Conservation (phyloP, 1,284 basidiomycete genomes). For the Lentinula novae-zelandiae region DNA sequence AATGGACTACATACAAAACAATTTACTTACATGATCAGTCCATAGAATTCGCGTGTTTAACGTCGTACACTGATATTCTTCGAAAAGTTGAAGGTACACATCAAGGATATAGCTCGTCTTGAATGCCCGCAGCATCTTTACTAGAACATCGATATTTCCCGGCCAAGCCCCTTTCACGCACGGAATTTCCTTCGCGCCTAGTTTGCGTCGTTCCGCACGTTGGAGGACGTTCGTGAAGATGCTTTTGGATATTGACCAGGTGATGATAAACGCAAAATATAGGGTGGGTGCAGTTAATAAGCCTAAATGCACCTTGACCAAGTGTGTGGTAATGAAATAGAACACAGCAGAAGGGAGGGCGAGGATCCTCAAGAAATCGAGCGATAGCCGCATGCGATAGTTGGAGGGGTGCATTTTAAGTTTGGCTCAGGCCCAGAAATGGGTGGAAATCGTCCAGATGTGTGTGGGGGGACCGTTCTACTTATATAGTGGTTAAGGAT, state of each 20-base stretch:
- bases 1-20: not conserved
- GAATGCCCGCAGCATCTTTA: slow-evolving; percentile 50
- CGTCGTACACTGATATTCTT: slow-evolving; percentile 65
- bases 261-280: slow-evolving; percentile 37
- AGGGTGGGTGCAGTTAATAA: slow-evolving; percentile 30
- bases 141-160: slow-evolving; percentile 66
- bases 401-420: slow-evolving; percentile 15
- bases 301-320: slow-evolving; percentile 26
- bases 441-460: not conserved
- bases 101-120: slow-evolving; percentile 57
- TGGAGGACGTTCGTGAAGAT: slow-evolving; percentile 33
- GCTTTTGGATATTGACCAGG: slow-evolving; percentile 35
- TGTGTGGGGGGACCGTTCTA: not conserved
- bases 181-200: slow-evolving; percentile 50
- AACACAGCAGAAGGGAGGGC: slow-evolving; percentile 36
- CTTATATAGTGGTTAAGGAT: not conserved
- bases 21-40: slow-evolving; percentile 52
- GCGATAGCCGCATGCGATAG: slow-evolving; percentile 23
- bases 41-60: slow-evolving; percentile 65
- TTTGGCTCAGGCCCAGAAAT: not conserved
- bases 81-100: slow-evolving; percentile 59
- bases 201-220: slow-evolving; percentile 36
- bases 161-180: slow-evolving; percentile 67
- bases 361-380: slow-evolving; percentile 33
- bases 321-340: slow-evolving; percentile 23